Percentiles rank a stretch among this genome's conserved stretches.
Conservation (phyloP, 139 green algal genomes). For the Volvox reticuliferus region DNA sequence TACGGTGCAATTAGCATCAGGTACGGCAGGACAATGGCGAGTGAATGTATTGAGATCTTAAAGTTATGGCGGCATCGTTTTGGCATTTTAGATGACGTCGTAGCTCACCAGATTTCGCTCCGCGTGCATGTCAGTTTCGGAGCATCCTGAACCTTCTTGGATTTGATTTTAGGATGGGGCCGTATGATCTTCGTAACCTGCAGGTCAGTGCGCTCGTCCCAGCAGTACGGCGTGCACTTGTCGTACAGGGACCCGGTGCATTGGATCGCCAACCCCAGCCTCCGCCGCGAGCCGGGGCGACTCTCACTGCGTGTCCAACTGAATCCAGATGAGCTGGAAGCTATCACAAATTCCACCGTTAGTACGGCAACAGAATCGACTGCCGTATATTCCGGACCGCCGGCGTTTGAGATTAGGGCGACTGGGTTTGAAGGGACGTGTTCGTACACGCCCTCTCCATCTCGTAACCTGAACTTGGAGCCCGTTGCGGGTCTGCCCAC, state of each 20-base stretch:
- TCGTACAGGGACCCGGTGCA: not conserved
- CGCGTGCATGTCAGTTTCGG: too few relatives aligned
- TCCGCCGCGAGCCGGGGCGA: conserved; percentile 9
- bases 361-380: not conserved
- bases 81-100: too few relatives aligned
- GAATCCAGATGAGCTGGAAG: not conserved
- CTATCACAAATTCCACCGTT: not conserved
- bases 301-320: not conserved
- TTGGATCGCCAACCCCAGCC: conserved; percentile 15
- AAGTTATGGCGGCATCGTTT: too few relatives aligned
- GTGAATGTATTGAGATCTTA: too few relatives aligned
- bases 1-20: not conserved
- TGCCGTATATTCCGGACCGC: not conserved
- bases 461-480: not conserved
- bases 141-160: too few relatives aligned
- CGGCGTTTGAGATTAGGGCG: conserved; percentile 6
- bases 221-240: conserved; percentile 3
- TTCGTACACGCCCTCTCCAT: not conserved
- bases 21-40: not conserved
- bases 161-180: too few relatives aligned
- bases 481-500: not conserved
- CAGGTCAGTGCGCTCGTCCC: not conserved
- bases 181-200: too few relatives aligned
- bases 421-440: not conserved
- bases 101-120: too few relatives aligned